A percentile compares a stretch with the other conserved stretches of the same genome.
phyloP scores from a whole-genome alignment of 1,139 yeast species.

The Blastobotrys indianensis region DNA sequence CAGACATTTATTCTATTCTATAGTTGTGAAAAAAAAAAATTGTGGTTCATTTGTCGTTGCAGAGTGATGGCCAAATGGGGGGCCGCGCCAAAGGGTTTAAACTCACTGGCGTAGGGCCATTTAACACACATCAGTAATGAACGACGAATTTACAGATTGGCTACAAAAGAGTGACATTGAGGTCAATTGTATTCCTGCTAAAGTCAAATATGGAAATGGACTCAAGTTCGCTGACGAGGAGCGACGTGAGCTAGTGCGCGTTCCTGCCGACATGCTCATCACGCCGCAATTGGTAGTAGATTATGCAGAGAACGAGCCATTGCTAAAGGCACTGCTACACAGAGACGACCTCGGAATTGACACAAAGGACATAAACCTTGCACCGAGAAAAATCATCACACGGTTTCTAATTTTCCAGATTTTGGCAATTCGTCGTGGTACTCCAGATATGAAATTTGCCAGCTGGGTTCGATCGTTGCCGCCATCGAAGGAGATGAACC shows the following conservation, averaged over 20 bases:
- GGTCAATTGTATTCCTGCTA: constrained; percentile 10
- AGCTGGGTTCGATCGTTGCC: constrained; percentile 27
- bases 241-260: constrained; percentile 14
- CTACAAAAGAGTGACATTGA: constrained; percentile 10
- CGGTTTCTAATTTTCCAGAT: constrained; percentile 22
- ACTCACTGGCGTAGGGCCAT: no score
- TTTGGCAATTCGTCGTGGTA: constrained; percentile 19
- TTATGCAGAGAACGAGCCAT: constrained; percentile 17
- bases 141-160: constrained; percentile 12
- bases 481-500: constrained; percentile 25
- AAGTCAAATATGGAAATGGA: constrained; percentile 18
- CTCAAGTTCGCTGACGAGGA: constrained; percentile 10
- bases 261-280: constrained; percentile 23
- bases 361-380: constrained; percentile 14
- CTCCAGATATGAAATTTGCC: constrained; percentile 20
- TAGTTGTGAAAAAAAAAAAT: background rate
- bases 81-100: no score
- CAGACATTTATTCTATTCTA: constrained; percentile 19
- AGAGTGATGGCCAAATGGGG: background rate
- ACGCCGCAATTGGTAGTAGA: constrained; percentile 17
- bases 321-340: constrained; percentile 19
- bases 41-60: background rate
- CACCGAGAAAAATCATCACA: constrained; percentile 22
- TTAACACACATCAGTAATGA: no score
- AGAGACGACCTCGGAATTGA: constrained; percentile 15